Evolutionary conservation across 352 stramenopile species (phyloP).

Genomic region (Pythium graminicola): DNA sequence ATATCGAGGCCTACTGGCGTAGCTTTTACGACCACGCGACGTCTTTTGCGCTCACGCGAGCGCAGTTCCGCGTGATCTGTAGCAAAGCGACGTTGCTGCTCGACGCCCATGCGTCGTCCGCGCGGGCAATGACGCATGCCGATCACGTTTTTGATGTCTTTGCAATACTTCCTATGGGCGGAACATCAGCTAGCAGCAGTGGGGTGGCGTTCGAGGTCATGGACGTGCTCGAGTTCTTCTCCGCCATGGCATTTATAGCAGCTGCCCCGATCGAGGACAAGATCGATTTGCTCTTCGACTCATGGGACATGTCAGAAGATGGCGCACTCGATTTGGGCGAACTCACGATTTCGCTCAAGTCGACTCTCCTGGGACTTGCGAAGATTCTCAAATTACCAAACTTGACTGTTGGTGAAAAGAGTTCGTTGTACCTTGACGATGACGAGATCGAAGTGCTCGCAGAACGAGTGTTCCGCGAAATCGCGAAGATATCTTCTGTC

Average conservation of each 20-base stretch:
- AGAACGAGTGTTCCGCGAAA: slow-evolving; percentile 62
- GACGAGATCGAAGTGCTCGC: slow-evolving; percentile 59
- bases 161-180: slow-evolving; percentile 8
- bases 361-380: slow-evolving; percentile 55
- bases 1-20: slow-evolving; percentile 79
- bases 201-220: slow-evolving; percentile 24
- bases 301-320: slow-evolving; percentile 84
- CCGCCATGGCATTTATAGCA: slow-evolving; percentile 61
- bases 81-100: slow-evolving; percentile 36
- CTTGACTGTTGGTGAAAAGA: not conserved
- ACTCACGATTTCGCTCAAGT: slow-evolving; percentile 86
- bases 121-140: slow-evolving; percentile 34
- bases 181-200: not conserved
- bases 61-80: slow-evolving; percentile 58
- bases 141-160: slow-evolving; percentile 61
- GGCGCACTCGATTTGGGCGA: slow-evolving; percentile 71
- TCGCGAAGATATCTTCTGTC: slow-evolving; percentile 30
- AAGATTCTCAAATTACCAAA: slow-evolving; percentile 46
- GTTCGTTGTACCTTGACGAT: slow-evolving; percentile 36
- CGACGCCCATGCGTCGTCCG: slow-evolving; percentile 36
- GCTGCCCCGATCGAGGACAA: slow-evolving; percentile 61
- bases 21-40: slow-evolving; percentile 76
- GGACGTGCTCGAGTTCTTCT: slow-evolving; percentile 77
- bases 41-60: slow-evolving; percentile 58
- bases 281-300: slow-evolving; percentile 79